Evolutionary conservation across 352 stramenopile genomes (phyloP).

Genomic region (Phytophthora syringae): DNA sequence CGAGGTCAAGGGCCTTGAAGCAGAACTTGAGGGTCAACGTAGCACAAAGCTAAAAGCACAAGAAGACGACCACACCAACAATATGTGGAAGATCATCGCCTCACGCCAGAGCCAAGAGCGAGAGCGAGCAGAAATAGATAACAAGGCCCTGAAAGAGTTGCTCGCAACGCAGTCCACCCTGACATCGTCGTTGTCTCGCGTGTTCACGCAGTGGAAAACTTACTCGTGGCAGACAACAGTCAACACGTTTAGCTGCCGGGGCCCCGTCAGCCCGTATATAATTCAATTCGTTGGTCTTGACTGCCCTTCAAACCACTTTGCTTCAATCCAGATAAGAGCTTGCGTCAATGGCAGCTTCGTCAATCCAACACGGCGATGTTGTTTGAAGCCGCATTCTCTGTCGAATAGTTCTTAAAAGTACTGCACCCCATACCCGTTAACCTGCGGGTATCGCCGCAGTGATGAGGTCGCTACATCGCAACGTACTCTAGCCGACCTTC

Average conservation of each 20-base stretch:
- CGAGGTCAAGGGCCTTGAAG: conserved; percentile 19
- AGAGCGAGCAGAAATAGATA: conserved; percentile 24
- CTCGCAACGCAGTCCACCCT: conserved; percentile 19
- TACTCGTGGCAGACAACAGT: conserved; percentile 17
- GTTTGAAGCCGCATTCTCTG: too few species aligned
- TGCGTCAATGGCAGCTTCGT: too few species aligned
- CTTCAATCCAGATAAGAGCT: neutral
- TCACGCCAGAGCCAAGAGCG: conserved; percentile 25
- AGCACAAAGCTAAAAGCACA: neutral
- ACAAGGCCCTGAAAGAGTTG: conserved; percentile 30
- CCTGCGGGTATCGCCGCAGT: too few species aligned
- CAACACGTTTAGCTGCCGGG: conserved; percentile 8
- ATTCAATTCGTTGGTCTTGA: neutral
- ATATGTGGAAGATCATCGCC: conserved; percentile 26
- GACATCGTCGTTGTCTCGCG: conserved; percentile 17
- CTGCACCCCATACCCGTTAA: too few species aligned
- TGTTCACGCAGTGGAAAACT: conserved; percentile 19
- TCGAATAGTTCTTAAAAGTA: too few species aligned
- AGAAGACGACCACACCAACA: neutral
- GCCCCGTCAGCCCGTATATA: neutral
- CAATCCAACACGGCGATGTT: too few species aligned
- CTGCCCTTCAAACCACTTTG: neutral
- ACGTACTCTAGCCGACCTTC: neutral
- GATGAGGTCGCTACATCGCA: too few species aligned
- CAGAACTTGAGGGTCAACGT: conserved; percentile 11